phyloP scores from a whole-genome alignment of 805 yeast species.

The Maudiozyma turicensis region DNA sequence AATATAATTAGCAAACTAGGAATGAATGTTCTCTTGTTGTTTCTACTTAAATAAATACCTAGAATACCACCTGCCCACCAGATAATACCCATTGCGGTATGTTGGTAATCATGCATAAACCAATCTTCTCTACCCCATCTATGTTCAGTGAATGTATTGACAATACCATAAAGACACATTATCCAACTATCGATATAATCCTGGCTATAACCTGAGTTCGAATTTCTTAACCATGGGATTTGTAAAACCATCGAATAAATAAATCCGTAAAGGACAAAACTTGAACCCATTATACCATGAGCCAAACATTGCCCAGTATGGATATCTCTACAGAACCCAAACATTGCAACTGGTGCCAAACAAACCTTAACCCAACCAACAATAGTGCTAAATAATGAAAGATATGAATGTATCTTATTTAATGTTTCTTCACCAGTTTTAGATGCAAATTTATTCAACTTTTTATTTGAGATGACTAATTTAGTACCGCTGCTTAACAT shows the following conservation, averaged over 20 bases:
- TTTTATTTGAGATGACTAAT: conserved; percentile 29
- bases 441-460: conserved; percentile 29
- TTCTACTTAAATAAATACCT: conserved; percentile 68
- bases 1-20: conserved; percentile 77
- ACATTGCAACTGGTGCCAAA: conserved; percentile 71
- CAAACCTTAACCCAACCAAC: conserved; percentile 75
- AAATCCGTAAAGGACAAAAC: conserved; percentile 75
- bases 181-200: conserved; percentile 76
- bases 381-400: conserved; percentile 39
- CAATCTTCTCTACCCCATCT: conserved; percentile 86
- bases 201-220: conserved; percentile 48
- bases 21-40: conserved; percentile 57
- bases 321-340: conserved; percentile 76
- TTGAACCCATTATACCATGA: conserved; percentile 93
- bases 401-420: conserved; percentile 32
- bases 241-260: conserved; percentile 55
- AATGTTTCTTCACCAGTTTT: conserved; percentile 31
- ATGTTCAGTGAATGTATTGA: conserved; percentile 93
- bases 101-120: conserved; percentile 91
- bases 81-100: conserved; percentile 90
- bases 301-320: conserved; percentile 95
- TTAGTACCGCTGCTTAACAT: conserved; percentile 44
- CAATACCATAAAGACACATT: conserved; percentile 84
- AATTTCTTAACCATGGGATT: conserved; percentile 63
- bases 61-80: conserved; percentile 94